Base-by-base conservation (phyloP, 1,139 yeast genomes). In the Debaryomyces udenii region DNA sequence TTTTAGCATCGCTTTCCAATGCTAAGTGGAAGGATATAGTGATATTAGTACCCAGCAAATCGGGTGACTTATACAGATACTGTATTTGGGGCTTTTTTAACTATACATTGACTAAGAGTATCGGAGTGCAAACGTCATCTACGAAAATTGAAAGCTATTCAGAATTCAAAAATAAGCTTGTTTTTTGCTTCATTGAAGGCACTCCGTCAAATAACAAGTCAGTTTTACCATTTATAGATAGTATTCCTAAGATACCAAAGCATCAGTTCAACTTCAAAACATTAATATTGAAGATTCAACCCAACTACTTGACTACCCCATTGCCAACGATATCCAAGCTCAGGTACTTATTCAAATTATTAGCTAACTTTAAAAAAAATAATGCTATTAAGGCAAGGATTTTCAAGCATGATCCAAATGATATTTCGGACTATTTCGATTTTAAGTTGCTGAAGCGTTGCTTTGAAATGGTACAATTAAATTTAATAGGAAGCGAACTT, bases 161-260 rank as follows among this genome's bases (percentile, higher is more conserved):
- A 3, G 52, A 53, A 14, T 54, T 66, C 13, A 56, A 58, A 23
- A 56, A 59, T 10, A 68, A 69, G 35, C 61, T 70, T n/a, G 68
- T 75, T 2, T 78, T 70, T 44, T 53, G 82, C 35, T 74, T 84
- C 38, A 66, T 80, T 15, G 94, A 86, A 55, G 90, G 90, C 0
- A 82, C 90, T 0, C 70, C 88, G 0, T 77, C 88, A 1, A 85
- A 84, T 54, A 85, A 85, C 42, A 78, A 77, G 49, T 72, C 83
- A 0, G 56, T 81, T 0, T 63, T 81, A 41, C 82, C 83, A 11
- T 78, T 80, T 46, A 51, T 54, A 6, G 37, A 40, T 10, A 39
- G 49, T 4, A 45, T 59, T 29, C 51, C 49, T n/a, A 42, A 15
- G 7, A 18, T 32, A 10, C 37, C 37, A 4, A 31, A 14, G 24